A percentile compares a stretch with the other conserved stretches of the same genome.
These are phyloP conservation scores for Nicotiana rustica DNA, from an alignment of 305 asterid genomes.

Conservation along the genomic window DNA sequence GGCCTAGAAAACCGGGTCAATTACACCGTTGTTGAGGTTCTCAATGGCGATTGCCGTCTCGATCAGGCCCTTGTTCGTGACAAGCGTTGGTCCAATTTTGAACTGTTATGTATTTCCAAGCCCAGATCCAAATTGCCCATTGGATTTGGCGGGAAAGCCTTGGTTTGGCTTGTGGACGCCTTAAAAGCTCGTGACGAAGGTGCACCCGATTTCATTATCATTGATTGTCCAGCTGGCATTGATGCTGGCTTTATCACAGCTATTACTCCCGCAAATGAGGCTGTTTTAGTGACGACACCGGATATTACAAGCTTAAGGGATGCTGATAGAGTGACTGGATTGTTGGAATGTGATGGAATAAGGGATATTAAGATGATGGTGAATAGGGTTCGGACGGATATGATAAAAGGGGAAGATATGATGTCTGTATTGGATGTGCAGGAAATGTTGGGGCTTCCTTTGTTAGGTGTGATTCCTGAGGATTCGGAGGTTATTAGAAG, in stretches of 20 bases:
- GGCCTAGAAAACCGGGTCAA: conserved; percentile 96
- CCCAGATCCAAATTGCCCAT: conserved; percentile 89
- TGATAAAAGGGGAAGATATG: conserved; percentile 98
- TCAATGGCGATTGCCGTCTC: conserved; percentile 95
- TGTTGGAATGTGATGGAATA: conserved; percentile 93
- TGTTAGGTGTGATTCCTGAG: conserved; percentile 92
- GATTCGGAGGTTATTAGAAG: conserved; percentile 94
- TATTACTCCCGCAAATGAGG: conserved; percentile 97
- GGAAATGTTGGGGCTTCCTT: conserved; percentile 91
- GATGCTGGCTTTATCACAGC: conserved; percentile 97
- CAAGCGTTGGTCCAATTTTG: conserved; percentile 93
- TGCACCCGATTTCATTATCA: conserved; percentile 78
- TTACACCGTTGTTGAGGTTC: conserved; percentile 93
- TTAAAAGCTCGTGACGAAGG: conserved; percentile 80
- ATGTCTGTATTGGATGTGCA: conserved; percentile 96
- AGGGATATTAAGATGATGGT: conserved; percentile 97
- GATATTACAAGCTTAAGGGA: conserved; percentile 92
- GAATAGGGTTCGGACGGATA: conserved; percentile 91
- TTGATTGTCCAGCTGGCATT: conserved; percentile 95
- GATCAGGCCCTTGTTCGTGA: conserved; percentile 95
- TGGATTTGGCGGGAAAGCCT: conserved; percentile 94
- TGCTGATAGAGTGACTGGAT: conserved; percentile 89
- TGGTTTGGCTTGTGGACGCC: conserved; percentile 90
- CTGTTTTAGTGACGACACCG: conserved; percentile 91
- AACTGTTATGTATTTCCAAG: conserved; percentile 88